Evolutionary conservation across 441 rosid species (phyloP).

Genomic region (Pelargonium cotyledonis): DNA sequence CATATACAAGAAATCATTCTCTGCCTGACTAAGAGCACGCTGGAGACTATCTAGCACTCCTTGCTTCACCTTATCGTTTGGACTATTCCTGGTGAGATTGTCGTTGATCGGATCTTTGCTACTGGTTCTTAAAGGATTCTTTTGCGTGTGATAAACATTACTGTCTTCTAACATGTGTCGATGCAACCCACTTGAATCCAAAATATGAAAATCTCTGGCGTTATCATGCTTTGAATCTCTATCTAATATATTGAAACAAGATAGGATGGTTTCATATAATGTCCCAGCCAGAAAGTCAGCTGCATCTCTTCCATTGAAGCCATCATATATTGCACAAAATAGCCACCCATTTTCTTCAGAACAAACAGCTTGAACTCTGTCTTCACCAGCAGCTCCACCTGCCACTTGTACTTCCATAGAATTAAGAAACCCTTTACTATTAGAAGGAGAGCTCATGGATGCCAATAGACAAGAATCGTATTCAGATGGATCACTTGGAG

Average conservation of each 20-base stretch:
- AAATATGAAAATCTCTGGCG: not conserved
- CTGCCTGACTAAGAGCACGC: constrained; percentile 69
- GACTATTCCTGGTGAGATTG: not conserved
- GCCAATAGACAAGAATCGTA: constrained; percentile 49
- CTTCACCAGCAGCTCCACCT: constrained; percentile 99
- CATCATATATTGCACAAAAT: constrained; percentile 81
- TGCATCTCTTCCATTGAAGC: constrained; percentile 94
- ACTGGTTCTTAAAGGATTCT: not conserved
- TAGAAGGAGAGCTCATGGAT: constrained; percentile 25
- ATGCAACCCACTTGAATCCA: not conserved
- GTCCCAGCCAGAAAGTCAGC: constrained; percentile 97
- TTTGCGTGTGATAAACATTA: not conserved
- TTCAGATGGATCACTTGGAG: constrained; percentile 35
- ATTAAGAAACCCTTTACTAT: constrained; percentile 59
- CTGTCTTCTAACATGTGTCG: not conserved
- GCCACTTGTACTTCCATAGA: constrained; percentile 80
- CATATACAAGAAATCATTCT: constrained; percentile 75
- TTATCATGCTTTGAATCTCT: constrained; percentile 42
- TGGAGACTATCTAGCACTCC: constrained; percentile 71
- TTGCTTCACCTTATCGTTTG: constrained; percentile 11
- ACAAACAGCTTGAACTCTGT: constrained; percentile 94
- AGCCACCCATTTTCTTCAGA: constrained; percentile 93
- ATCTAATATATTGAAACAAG: constrained; percentile 44
- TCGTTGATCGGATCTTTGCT: not conserved
- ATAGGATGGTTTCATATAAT: constrained; percentile 63